Conservation (phyloP, 2,329 filamentous ascomycete genomes). For the Ophiostoma sp. region DNA sequence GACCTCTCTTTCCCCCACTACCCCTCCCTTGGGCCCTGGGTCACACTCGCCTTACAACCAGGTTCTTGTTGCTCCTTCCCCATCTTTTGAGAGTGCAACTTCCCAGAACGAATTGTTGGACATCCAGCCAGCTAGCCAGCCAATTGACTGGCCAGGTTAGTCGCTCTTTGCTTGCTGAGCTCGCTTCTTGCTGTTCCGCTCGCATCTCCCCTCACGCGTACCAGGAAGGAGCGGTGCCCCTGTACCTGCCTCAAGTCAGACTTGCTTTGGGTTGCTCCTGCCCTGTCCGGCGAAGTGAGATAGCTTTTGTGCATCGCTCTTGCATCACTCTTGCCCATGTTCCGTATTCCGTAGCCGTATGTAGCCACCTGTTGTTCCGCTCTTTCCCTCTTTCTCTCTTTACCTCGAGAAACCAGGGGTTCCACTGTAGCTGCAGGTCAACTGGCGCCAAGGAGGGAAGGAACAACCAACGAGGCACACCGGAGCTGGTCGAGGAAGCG, state of each 20-base stretch:
- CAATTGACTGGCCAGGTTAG: background rate
- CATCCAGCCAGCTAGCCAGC: background rate
- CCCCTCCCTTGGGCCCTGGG: conserved; percentile 15
- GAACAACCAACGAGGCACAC: conserved; percentile 5
- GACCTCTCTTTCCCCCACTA: conserved; percentile 6
- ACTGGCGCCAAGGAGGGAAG: conserved; percentile 14
- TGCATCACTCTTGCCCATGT: conserved; percentile 6
- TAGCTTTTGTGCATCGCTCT: conserved; percentile 2
- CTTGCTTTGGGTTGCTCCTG: background rate
- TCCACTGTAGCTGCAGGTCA: conserved; percentile 5
- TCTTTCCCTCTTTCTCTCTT: background rate
- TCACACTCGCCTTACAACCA: background rate
- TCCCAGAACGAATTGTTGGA: background rate
- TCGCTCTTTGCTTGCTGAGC: background rate
- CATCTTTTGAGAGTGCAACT: background rate
- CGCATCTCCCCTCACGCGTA: background rate
- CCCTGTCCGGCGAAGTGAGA: conserved; percentile 3
- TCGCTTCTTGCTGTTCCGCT: background rate
- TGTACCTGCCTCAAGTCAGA: background rate
- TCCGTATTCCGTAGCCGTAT: background rate
- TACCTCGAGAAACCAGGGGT: background rate
- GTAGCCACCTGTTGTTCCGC: conserved; percentile 2
- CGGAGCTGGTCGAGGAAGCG: background rate
- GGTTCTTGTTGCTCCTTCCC: conserved; percentile 9
- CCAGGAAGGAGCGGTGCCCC: background rate